Evolutionary conservation across 2,329 filamentous ascomycete species (phyloP).

Genomic region (Akanthomyces lecanii): DNA sequence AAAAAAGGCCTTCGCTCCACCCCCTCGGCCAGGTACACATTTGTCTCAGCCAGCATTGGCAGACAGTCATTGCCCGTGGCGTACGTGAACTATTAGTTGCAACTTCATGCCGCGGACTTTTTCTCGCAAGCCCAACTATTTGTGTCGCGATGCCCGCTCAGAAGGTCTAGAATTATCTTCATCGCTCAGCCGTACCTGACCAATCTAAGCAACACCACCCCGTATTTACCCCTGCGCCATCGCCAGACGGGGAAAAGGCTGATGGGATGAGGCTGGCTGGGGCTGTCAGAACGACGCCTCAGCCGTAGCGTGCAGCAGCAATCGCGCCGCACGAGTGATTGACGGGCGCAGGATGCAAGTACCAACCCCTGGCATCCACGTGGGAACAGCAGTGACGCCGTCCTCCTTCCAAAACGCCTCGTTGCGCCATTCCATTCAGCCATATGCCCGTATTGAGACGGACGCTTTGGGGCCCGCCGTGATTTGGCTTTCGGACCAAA

Average conservation of each 20-base stretch:
- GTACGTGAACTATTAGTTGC: neutral
- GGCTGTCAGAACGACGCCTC: conserved; percentile 6
- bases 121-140: neutral
- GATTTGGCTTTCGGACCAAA: too few species aligned
- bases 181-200: neutral
- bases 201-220: neutral
- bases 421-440: neutral
- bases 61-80: neutral
- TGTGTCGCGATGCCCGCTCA: neutral
- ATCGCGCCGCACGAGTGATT: neutral
- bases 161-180: neutral
- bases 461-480: too few species aligned
- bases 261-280: neutral
- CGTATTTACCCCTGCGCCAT: conserved; percentile 7
- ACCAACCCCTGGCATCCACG: conserved; percentile 10
- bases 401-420: neutral
- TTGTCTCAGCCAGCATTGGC: neutral
- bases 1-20: neutral
- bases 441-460: too few species aligned
- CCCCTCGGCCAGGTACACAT: neutral
- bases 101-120: neutral
- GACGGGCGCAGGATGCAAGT: neutral
- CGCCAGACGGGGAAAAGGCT: neutral
- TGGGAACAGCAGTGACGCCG: conserved; percentile 1
- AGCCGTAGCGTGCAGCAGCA: conserved; percentile 1